Base-by-base conservation (phyloP, 352 stramenopile genomes). In the Globisporangium alternatum region DNA sequence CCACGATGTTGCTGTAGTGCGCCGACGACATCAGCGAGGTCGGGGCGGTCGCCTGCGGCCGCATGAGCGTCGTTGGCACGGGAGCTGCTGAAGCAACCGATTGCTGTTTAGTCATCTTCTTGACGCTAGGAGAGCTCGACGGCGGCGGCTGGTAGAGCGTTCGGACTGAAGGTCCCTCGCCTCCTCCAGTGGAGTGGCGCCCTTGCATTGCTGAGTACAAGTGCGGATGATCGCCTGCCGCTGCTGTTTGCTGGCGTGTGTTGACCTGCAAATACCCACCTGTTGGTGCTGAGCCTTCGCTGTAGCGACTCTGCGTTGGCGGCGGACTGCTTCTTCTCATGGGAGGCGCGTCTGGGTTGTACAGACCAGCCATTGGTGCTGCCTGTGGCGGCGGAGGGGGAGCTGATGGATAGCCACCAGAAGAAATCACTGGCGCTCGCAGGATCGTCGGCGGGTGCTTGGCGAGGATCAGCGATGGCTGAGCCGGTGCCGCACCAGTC, bases 361-460 rank as follows among this genome's bases (percentile, higher is more conserved):
- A 68, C 22, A 68, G n/a, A 10, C 49, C 37, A 22, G 28, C 25
- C 54, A 63, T 56, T 1, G 21, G 21, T 25, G 30, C 39, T 19
- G 4, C 22, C 19, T 43, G 25, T 6, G 25, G n/a, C 1, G 44
- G 45, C 10, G 51, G 9, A 15, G 25, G n/a, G 4, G 44, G 43
- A 48, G 5, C 21, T 41, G 56, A 41, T 13, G 13, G 19, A 37
- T 62, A 1, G 13, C 28, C 49, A 60, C 21, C 15, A 33, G 28
- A 57, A 13, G 44, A 33, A 2, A 33, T 25, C 1, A 22, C 43
- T 22, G 60, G 45, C 6, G 72, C 66, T 21, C 54, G 68, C 28
- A 80, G 65, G 44, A 78, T 65, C 64, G 75, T 76, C 2, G 74
- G 72, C 22, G 72, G 82, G 9, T 74, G 72, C 60, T 86, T 89